phyloP scores from a whole-genome alignment of 2,329 filamentous ascomycete genomes.

The Lizonia empirigonia region DNA sequence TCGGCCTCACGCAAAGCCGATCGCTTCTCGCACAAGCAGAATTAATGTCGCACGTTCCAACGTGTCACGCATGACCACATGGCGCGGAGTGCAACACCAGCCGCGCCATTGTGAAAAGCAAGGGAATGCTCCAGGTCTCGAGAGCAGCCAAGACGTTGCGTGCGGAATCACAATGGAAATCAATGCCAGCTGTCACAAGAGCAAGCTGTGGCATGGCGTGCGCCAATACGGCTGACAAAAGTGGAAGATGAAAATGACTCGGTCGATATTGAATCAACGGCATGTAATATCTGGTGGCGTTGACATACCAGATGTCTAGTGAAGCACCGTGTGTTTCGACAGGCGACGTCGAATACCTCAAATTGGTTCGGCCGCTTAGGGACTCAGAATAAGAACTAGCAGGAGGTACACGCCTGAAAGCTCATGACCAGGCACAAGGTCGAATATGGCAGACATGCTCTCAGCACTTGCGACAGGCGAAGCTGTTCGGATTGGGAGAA shows the following conservation, averaged over 20 bases:
- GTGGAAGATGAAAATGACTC: neutral
- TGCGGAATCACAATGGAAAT: neutral
- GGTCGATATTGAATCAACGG: neutral
- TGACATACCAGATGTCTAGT: conserved; percentile 1
- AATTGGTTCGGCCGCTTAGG: neutral
- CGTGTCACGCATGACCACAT: neutral
- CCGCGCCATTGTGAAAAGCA: neutral
- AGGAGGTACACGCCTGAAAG: neutral
- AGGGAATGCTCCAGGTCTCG: neutral
- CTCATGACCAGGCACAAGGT: neutral
- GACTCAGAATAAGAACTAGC: neutral
- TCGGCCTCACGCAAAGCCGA: neutral
- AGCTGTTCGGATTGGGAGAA: neutral
- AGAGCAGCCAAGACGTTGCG: neutral
- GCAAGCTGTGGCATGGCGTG: neutral
- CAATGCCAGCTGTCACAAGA: neutral
- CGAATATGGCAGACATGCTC: neutral
- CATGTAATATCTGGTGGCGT: neutral
- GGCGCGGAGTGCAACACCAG: neutral
- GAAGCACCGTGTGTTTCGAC: conserved; percentile 3
- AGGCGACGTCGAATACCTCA: neutral
- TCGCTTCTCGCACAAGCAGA: neutral
- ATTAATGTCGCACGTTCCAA: neutral
- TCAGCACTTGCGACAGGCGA: neutral
- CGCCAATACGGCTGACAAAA: neutral